phyloP scores from a whole-genome alignment of 2,329 filamentous ascomycete species.

The Aspergillus japonicus region DNA sequence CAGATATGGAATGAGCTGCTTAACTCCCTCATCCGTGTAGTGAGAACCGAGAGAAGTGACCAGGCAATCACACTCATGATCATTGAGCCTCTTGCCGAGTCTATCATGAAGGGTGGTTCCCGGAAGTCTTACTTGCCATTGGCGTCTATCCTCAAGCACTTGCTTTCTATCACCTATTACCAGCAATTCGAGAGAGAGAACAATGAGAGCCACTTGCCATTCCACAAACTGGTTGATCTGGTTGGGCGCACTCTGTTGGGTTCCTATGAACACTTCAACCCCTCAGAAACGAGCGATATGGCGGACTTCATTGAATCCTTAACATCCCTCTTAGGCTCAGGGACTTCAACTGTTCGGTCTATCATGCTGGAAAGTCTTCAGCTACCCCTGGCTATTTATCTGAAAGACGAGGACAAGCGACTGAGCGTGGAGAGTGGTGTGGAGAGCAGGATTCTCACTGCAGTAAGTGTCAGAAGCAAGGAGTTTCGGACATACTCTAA shows the following conservation, averaged over 20 bases:
- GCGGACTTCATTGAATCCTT: constrained; percentile 56
- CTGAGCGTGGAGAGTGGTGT: constrained; percentile 28
- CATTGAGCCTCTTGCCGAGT: constrained; percentile 68
- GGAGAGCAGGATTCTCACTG: constrained; percentile 33
- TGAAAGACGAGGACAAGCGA: constrained; percentile 33
- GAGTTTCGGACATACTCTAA: constrained; percentile 20
- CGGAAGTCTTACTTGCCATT: constrained; percentile 36
- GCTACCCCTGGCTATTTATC: constrained; percentile 33
- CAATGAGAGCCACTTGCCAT: constrained; percentile 5
- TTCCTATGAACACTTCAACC: constrained; percentile 53
- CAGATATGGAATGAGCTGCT: constrained; percentile 55
- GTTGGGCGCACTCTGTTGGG: constrained; percentile 53
- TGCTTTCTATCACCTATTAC: constrained; percentile 35
- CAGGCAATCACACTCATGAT: constrained; percentile 64
- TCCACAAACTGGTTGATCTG: constrained; percentile 63
- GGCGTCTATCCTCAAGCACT: constrained; percentile 33
- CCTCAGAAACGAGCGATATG: constrained; percentile 41
- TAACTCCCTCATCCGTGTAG: constrained; percentile 54
- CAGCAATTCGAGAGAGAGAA: constrained; percentile 11
- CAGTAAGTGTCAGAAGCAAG: constrained; percentile 31
- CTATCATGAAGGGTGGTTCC: constrained; percentile 38
- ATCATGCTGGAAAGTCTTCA: constrained; percentile 62
- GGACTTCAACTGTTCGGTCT: constrained; percentile 51
- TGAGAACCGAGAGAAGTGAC: constrained; percentile 65
- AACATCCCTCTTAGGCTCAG: constrained; percentile 53